phyloP scores from a whole-genome alignment of 129 eudicot genomes.

The Logfia minima region DNA sequence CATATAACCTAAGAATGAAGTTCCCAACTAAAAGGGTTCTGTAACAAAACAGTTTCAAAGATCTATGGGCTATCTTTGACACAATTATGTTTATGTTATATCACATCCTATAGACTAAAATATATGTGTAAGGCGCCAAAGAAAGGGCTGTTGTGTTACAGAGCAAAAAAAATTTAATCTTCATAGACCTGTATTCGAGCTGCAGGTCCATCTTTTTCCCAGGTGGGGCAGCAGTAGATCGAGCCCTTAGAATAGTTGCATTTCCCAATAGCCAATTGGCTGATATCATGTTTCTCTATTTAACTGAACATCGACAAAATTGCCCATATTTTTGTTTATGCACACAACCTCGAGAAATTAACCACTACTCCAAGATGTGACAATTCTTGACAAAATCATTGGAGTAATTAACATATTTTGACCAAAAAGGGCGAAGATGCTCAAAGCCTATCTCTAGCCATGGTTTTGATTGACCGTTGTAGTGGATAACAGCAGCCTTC shows the following conservation, averaged over 20 bases:
- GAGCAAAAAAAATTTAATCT: slow-evolving; percentile 3
- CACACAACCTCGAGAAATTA: slow-evolving; percentile 6
- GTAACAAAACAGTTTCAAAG: slow-evolving; percentile 40
- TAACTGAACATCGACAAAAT: slow-evolving; percentile 32
- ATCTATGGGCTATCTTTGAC: slow-evolving; percentile 35
- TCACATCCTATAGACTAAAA: slow-evolving; percentile 27
- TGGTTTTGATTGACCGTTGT: slow-evolving; percentile 97
- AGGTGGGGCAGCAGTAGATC: slow-evolving; percentile 18
- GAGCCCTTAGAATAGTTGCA: neutral
- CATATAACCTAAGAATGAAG: slow-evolving; percentile 39
- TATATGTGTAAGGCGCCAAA: neutral
- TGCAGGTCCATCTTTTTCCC: slow-evolving; percentile 14
- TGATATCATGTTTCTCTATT: slow-evolving; percentile 24
- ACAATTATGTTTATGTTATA: slow-evolving; percentile 32
- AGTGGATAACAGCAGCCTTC: slow-evolving; percentile 95
- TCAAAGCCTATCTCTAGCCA: slow-evolving; percentile 95
- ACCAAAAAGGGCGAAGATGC: slow-evolving; percentile 97
- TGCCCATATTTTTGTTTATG: slow-evolving; percentile 23
- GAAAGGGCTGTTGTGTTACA: slow-evolving; percentile 18
- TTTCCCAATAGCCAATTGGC: slow-evolving; percentile 15
- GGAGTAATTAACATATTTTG: slow-evolving; percentile 81
- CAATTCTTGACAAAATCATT: slow-evolving; percentile 77
- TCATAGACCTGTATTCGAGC: slow-evolving; percentile 13
- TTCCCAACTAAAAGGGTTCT: slow-evolving; percentile 39
- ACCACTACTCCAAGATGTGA: slow-evolving; percentile 78